Conservation (phyloP, 2,329 filamentous ascomycete genomes). For the Clonostachys rhizophaga region DNA sequence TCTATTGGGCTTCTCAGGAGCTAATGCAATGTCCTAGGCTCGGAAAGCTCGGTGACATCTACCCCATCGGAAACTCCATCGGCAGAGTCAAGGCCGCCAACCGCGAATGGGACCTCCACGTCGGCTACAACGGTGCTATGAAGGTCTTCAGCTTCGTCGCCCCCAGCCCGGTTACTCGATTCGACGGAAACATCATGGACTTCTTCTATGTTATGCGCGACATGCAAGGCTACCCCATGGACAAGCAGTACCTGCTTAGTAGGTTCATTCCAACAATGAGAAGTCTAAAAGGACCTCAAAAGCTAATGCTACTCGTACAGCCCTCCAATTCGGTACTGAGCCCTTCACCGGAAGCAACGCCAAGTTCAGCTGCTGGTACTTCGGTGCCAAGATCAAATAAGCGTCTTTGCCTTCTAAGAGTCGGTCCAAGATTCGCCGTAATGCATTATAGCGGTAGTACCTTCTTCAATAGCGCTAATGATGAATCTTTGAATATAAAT, state of each 20-base stretch:
- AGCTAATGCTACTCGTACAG: slow-evolving; percentile 15
- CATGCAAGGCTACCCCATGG: slow-evolving; percentile 38
- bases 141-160: slow-evolving; percentile 54
- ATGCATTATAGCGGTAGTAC: no score
- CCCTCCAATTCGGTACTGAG: slow-evolving; percentile 40
- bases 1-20: background rate
- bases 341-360: slow-evolving; percentile 40
- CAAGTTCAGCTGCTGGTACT: background rate
- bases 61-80: slow-evolving; percentile 27
- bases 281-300: slow-evolving; percentile 12
- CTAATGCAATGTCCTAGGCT: slow-evolving; percentile 6
- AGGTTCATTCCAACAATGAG: slow-evolving; percentile 1
- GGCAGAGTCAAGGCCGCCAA: slow-evolving; percentile 49
- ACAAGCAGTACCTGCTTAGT: slow-evolving; percentile 42
- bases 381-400: no score
- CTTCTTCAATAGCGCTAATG: no score
- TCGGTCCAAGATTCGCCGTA: no score
- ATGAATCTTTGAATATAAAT: no score
- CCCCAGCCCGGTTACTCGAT: slow-evolving; percentile 35
- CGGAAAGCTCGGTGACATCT: slow-evolving; percentile 7
- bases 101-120: slow-evolving; percentile 49
- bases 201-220: slow-evolving; percentile 51
- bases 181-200: slow-evolving; percentile 48
- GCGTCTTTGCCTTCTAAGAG: no score
- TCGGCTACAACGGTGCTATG: slow-evolving; percentile 50